phyloP scores from a whole-genome alignment of 352 stramenopile species.

The Phytophthora sansomeana region DNA sequence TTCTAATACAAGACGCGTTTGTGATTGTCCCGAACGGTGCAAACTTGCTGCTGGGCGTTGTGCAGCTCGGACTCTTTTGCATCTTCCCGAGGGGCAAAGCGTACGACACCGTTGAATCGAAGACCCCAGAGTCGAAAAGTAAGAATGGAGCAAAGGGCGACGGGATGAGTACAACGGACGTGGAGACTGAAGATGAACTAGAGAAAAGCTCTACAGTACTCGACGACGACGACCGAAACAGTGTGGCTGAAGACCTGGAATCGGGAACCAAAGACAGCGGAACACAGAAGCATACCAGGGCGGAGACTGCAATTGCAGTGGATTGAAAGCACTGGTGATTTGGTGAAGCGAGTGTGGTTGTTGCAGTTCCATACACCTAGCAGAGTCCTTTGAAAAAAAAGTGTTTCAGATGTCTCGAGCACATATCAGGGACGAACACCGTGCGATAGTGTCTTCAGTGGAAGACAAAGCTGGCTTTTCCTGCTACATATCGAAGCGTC shows the following conservation, averaged over 20 bases:
- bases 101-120: slow-evolving; percentile 46
- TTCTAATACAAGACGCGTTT: slow-evolving; percentile 60
- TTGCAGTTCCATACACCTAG: not conserved
- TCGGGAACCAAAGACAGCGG: not conserved
- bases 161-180: slow-evolving; percentile 4
- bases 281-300: slow-evolving; percentile 1
- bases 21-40: slow-evolving; percentile 68
- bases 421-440: not conserved
- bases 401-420: not conserved
- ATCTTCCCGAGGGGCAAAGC: slow-evolving; percentile 29
- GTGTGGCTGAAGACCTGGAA: slow-evolving; percentile 7
- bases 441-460: not conserved
- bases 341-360: not conserved
- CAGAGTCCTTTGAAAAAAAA: not conserved
- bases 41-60: slow-evolving; percentile 61
- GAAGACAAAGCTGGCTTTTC: not conserved
- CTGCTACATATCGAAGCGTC: not conserved
- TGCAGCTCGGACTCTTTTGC: slow-evolving; percentile 64
- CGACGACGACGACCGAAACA: slow-evolving; percentile 22
- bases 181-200: slow-evolving; percentile 17
- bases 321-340: slow-evolving; percentile 12
- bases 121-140: slow-evolving; percentile 11
- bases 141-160: slow-evolving; percentile 14
- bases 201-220: slow-evolving; percentile 22
- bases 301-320: slow-evolving; percentile 18